Evolutionary conservation across 805 yeast species (phyloP).

Genomic region (Jamesozyma rosinii): DNA sequence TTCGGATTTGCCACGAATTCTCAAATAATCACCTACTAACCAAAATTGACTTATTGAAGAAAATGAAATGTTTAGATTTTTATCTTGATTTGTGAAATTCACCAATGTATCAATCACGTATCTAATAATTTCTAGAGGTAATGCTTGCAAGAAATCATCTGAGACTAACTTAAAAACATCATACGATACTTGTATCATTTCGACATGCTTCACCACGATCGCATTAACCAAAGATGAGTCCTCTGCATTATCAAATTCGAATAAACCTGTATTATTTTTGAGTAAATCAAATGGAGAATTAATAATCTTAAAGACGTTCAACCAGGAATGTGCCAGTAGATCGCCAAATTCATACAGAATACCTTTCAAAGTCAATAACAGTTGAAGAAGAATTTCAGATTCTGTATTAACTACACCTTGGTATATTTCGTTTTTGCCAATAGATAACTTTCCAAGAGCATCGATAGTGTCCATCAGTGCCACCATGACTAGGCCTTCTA

Average conservation of each 20-base stretch:
- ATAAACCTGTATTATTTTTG: constrained; percentile 14
- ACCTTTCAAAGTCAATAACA: constrained; percentile 55
- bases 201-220: constrained; percentile 39
- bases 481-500: constrained; percentile 42
- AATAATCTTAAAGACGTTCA: constrained; percentile 50
- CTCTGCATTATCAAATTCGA: constrained; percentile 22
- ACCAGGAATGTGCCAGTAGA: constrained; percentile 59
- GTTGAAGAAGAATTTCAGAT: constrained; percentile 54
- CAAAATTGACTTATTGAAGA: constrained; percentile 88
- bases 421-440: constrained; percentile 29
- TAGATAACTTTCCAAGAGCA: constrained; percentile 31
- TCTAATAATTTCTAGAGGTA: constrained; percentile 59
- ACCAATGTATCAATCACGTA: constrained; percentile 62
- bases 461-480: constrained; percentile 41
- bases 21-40: constrained; percentile 74
- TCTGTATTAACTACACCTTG: constrained; percentile 41
- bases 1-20: constrained; percentile 18
- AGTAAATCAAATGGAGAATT: constrained; percentile 47
- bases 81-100: constrained; percentile 59
- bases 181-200: constrained; percentile 56
- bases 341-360: constrained; percentile 75
- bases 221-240: constrained; percentile 26
- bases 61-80: constrained; percentile 79
- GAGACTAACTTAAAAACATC: constrained; percentile 74
- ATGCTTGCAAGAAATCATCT: constrained; percentile 69